Evolutionary conservation across 2,329 filamentous ascomycete species (phyloP).

Genomic region (Diaporthe australafricana): DNA sequence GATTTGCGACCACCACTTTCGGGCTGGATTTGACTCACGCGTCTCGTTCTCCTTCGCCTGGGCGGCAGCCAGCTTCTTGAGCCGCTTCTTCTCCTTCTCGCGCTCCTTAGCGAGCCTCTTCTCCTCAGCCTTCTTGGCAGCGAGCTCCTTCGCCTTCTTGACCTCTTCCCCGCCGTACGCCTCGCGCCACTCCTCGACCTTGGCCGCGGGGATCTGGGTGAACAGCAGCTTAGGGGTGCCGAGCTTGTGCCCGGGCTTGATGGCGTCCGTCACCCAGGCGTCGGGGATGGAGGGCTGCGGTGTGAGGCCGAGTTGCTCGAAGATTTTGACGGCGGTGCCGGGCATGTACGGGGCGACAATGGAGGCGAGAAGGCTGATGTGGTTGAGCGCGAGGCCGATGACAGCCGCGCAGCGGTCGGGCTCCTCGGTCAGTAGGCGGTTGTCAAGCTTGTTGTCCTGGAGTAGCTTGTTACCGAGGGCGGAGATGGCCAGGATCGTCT

Average conservation of each 20-base stretch:
- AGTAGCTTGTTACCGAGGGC: conserved; percentile 64
- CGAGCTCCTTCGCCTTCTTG: conserved; percentile 76
- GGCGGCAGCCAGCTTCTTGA: conserved; percentile 51
- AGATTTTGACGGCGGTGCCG: conserved; percentile 79
- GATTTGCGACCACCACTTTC: no score
- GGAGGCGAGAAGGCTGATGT: conserved; percentile 83
- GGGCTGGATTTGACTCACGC: not conserved
- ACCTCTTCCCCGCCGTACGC: conserved; percentile 75
- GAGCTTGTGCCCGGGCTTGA: conserved; percentile 82
- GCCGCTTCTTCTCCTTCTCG: conserved; percentile 62
- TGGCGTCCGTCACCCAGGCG: conserved; percentile 69
- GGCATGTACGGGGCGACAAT: conserved; percentile 89
- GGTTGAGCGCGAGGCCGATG: conserved; percentile 85
- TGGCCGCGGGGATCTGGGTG: conserved; percentile 83
- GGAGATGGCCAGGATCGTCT: conserved; percentile 75
- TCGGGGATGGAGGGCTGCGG: conserved; percentile 71
- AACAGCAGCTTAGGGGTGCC: conserved; percentile 85
- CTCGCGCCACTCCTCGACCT: conserved; percentile 85
- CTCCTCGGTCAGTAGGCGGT: conserved; percentile 62
- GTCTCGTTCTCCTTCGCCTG: conserved; percentile 22
- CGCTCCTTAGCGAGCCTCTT: conserved; percentile 63
- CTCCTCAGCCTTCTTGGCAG: conserved; percentile 60
- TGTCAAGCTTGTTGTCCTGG: conserved; percentile 56
- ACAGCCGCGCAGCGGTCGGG: conserved; percentile 66
- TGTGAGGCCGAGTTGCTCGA: conserved; percentile 78